Percentiles rank a stretch among this genome's conserved stretches.
Conservation (phyloP, 495 filamentous ascomycete species). For the Filosporella fistucella region DNA sequence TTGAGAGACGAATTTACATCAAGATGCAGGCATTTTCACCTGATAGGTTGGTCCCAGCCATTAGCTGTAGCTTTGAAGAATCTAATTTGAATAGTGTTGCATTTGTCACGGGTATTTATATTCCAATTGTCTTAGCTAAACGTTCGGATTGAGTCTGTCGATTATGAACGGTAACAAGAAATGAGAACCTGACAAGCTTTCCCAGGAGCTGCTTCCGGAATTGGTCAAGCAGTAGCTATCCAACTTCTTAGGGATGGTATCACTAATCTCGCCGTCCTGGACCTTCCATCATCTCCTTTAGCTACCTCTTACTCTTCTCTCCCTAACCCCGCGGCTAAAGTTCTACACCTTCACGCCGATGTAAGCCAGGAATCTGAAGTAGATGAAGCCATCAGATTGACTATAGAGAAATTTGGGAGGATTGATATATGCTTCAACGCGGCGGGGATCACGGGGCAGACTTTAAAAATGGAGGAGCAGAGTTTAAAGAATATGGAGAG, state of each 20-base stretch:
- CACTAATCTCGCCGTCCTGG: slow-evolving; percentile 55
- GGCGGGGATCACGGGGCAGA: slow-evolving; percentile 58
- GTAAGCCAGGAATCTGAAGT: slow-evolving; percentile 50
- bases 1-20: too few relatives aligned
- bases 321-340: slow-evolving; percentile 44
- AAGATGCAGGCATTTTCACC: too few relatives aligned
- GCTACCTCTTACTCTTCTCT: slow-evolving; percentile 34
- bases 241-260: slow-evolving; percentile 40
- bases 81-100: slow-evolving; percentile 1
- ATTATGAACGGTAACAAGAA: neutral
- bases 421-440: slow-evolving; percentile 58
- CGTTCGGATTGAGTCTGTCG: neutral
- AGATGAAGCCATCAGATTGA: slow-evolving; percentile 35
- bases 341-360: slow-evolving; percentile 43
- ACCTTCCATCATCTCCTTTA: slow-evolving; percentile 44
- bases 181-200: neutral
- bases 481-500: slow-evolving; percentile 44
- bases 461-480: slow-evolving; percentile 42
- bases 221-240: slow-evolving; percentile 11
- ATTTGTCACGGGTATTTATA: slow-evolving; percentile 3
- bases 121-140: neutral
- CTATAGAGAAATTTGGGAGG: slow-evolving; percentile 38
- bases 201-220: slow-evolving; percentile 13
- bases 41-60: too few relatives aligned
- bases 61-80: too few relatives aligned